phyloP scores from a whole-genome alignment of 1,284 basidiomycete species.

The Thelephora terrestris region DNA sequence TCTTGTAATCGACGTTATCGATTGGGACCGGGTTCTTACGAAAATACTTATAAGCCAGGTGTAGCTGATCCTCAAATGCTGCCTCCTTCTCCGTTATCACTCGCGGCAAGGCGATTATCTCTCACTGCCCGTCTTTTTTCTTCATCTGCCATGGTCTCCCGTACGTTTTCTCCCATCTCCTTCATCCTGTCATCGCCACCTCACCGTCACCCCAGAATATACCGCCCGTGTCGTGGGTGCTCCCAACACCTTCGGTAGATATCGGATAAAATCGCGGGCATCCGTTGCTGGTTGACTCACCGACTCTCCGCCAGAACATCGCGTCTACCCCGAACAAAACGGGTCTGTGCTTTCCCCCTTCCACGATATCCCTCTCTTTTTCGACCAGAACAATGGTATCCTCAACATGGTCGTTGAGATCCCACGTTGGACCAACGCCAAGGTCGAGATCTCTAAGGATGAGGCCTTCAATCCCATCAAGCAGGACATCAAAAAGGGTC shows the following conservation, averaged over 20 bases:
- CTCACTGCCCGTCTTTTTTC: constrained; percentile 51
- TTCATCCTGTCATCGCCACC: constrained; percentile 3
- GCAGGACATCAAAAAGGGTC: constrained; percentile 96
- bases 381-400: constrained; percentile 87
- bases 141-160: constrained; percentile 39
- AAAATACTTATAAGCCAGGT: too few species aligned
- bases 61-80: too few species aligned
- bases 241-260: constrained; percentile 84
- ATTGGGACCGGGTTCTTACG: too few species aligned
- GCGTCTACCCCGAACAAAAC: constrained; percentile 88
- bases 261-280: neutral
- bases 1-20: too few species aligned
- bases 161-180: constrained; percentile 29
- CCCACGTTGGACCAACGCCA: constrained; percentile 99
- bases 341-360: constrained; percentile 82
- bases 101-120: constrained; percentile 37
- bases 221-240: constrained; percentile 75
- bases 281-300: neutral
- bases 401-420: constrained; percentile 99
- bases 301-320: constrained; percentile 60
- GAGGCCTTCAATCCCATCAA: constrained; percentile 99
- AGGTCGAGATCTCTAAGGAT: constrained; percentile 98
- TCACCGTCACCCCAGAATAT: constrained; percentile 40
- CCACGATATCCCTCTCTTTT: constrained; percentile 96
- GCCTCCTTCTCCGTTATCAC: constrained; percentile 11